Conservation (phyloP, 495 filamentous ascomycete species). For the Pyronema omphalodes region DNA sequence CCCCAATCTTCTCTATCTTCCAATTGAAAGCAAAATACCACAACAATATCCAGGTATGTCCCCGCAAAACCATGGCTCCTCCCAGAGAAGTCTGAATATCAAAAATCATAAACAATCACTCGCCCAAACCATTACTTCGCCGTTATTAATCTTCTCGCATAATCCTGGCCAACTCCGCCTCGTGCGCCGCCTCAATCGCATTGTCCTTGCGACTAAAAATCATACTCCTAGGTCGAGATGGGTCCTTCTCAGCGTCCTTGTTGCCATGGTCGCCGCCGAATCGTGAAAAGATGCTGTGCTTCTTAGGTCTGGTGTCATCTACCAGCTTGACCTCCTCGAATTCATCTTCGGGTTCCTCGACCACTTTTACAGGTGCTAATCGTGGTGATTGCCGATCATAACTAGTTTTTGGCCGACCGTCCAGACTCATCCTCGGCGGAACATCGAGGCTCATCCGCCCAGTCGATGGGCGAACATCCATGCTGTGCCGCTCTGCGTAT, state of each 20-base stretch:
- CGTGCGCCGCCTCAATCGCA: conserved; percentile 9
- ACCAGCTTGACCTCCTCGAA: conserved; percentile 87
- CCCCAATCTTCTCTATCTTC: no score
- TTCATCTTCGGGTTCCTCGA: conserved; percentile 38
- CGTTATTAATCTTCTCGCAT: conserved; percentile 8
- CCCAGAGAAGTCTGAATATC: background rate
- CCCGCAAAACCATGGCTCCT: no score
- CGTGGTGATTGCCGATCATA: conserved; percentile 17
- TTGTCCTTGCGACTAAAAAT: conserved; percentile 17
- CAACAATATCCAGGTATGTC: no score
- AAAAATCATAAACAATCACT: background rate
- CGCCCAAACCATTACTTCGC: background rate
- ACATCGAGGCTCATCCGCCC: conserved; percentile 28
- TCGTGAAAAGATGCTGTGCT: conserved; percentile 72
- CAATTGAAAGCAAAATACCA: no score
- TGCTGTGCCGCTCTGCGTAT: conserved; percentile 31
- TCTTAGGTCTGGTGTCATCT: conserved; percentile 42
- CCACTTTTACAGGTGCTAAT: conserved; percentile 9
- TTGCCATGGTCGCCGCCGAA: conserved; percentile 39
- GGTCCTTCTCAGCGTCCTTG: background rate
- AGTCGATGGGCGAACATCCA: conserved; percentile 29
- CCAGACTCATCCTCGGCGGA: conserved; percentile 28
- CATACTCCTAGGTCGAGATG: conserved; percentile 1
- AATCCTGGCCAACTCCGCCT: conserved; percentile 19
- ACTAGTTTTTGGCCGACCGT: conserved; percentile 28